Evolutionary conservation across 2,329 filamentous ascomycete genomes (phyloP), one percentile per base, ranked within the genome.

Genomic region (Aspergillus persii): DNA sequence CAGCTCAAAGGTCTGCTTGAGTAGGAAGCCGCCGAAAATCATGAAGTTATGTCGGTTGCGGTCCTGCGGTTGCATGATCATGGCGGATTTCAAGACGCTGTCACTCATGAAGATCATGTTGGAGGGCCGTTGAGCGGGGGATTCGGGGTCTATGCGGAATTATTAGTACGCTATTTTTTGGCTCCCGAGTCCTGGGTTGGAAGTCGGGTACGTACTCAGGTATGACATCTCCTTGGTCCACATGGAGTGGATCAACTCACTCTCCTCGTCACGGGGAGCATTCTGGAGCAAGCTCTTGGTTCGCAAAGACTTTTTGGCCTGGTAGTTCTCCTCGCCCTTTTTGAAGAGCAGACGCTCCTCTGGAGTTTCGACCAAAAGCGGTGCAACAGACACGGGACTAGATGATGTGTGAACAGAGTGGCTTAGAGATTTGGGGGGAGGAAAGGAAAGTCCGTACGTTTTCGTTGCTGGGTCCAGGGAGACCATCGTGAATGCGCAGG

Each of bases 401-500:
- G 7, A 54, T n/a, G 18, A n/a, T 1, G 49, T 59, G 54, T 54
- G 8, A 58, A 39, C 15, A 49, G 2, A 18, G 4, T 31, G 15
- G 8, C 15, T 7, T 12, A 3, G 12, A 29, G 8, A 31, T 27
- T 12, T 4, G 9, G 8, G 30, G 18, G 39, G 9, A 11, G 30
- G 29, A 23, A 15, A 41, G 27, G 23, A 4, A 36, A 36, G 51
- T 18, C 69, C 72, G 50, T 70, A 83, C 77, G 84, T 88, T 73
- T 87, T 89, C 1, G 88, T 91, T 3, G 69, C 76, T 1, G 88
- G 87, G 66, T 91, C 85, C 9, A 91, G 77, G 1, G 88, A 89
- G 0, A 91, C 89, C 89, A 92, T 91, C 0, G 89, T 91, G 68
- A 91, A 91, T 6, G 87, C 84, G 73, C 88, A 90, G n/a, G 86